These are phyloP conservation scores for Gossypium laxum DNA, from an alignment of 441 rosid species.

Conservation along the genomic window DNA sequence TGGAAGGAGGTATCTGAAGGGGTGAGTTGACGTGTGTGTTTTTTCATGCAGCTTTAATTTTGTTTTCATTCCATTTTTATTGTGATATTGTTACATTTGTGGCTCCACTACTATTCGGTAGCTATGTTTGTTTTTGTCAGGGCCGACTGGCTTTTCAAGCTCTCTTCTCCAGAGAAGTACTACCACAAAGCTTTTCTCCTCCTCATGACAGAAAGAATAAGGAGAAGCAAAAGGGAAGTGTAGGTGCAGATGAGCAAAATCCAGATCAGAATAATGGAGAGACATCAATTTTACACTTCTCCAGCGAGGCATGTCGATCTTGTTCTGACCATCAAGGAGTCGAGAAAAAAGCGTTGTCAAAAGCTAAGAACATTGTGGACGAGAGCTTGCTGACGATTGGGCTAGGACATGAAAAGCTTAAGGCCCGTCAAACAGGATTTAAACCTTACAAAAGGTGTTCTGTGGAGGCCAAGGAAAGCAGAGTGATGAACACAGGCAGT, in stretches of 20 bases:
- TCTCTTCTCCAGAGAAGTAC: slow-evolving; percentile 64
- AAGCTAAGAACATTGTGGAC: slow-evolving; percentile 23
- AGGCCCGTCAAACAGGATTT: slow-evolving; percentile 64
- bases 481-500: slow-evolving; percentile 26
- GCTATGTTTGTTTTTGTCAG: slow-evolving; percentile 25
- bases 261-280: slow-evolving; percentile 21
- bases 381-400: slow-evolving; percentile 46
- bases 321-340: slow-evolving; percentile 26
- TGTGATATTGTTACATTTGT: neutral
- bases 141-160: slow-evolving; percentile 87
- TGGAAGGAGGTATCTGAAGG: slow-evolving; percentile 88
- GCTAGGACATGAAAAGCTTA: slow-evolving; percentile 43
- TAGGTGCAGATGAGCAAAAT: slow-evolving; percentile 29
- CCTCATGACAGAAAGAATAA: slow-evolving; percentile 28
- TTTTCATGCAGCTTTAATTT: neutral
- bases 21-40: slow-evolving; percentile 28
- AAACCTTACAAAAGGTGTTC: slow-evolving; percentile 93
- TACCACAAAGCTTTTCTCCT: slow-evolving; percentile 90
- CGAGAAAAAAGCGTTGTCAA: slow-evolving; percentile 26
- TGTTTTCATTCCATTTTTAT: neutral
- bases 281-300: slow-evolving; percentile 41
- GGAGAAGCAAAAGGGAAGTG: slow-evolving; percentile 24
- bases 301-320: slow-evolving; percentile 24
- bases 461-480: slow-evolving; percentile 64
- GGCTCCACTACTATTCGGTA: slow-evolving; percentile 5